Evolutionary conservation across 2,329 filamentous ascomycete species (phyloP), one percentile per base, ranked within the genome.

Genomic region (Xylaria sp.): DNA sequence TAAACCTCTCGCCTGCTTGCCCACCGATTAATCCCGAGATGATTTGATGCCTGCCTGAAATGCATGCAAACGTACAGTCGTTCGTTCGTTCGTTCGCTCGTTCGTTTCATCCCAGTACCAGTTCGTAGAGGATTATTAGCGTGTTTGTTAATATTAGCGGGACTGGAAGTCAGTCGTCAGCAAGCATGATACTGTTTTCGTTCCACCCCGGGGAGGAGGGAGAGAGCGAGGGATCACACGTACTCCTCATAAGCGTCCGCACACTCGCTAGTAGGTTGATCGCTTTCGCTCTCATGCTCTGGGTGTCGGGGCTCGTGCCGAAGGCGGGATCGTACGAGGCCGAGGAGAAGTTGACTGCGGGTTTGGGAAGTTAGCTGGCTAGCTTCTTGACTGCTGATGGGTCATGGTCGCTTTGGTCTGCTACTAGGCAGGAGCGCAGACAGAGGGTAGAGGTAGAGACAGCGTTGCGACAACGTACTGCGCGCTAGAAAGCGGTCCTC

Each of bases 401-500:
- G 41, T 46, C 41, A n/a, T n/a, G 3, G 18, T 46, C 41, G 6
- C 15, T 46, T 46, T 46, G 41, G 41, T 18, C 1, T 18, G 7
- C 2, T 12, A 4, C 6, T 43, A 18, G 41, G 41, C 18, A 1
- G 5, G 13, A 9, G 18, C 20, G 13, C 9, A 18, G 13, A 12
- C 6, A 10, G 49, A 12, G 13, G 28, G 28, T n/a, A n/a, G 23
- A 13, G 12, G 23, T 13, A 9, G 48, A 9, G 12, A 12, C 10
- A 10, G 5, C 8, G 31, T 0, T 5, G 49, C 6, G 33, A 13
- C 6, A 52, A 81, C 86, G 74, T 90, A 94, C 92, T 94, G 82
- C 93, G 90, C 64, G 91, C 92, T 74, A 97, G 92, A 82, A 97
- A 97, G 71, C 94, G 92, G 83, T 97, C 94, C 88, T 97, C 94